Conservation (phyloP, 306 rosid genomes). For the Glycine soja region DNA sequence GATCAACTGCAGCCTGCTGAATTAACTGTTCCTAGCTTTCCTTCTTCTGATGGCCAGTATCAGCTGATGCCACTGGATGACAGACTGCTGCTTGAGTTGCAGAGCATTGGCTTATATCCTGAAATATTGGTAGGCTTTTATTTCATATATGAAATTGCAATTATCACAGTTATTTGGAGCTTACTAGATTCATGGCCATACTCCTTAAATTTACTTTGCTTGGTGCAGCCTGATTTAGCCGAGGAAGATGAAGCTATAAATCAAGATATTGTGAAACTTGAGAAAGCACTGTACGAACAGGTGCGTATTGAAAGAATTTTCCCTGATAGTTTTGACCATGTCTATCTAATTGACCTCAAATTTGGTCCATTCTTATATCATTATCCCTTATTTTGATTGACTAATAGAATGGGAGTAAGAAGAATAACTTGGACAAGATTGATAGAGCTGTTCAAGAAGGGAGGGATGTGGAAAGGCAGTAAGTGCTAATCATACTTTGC, state of each 20-base stretch:
- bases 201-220: conserved; percentile 48
- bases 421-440: conserved; percentile 65
- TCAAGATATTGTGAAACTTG: conserved; percentile 72
- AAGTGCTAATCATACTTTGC: conserved; percentile 45
- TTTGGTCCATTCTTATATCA: conserved; percentile 36
- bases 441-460: conserved; percentile 67
- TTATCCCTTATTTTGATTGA: conserved; percentile 45
- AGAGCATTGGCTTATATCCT: conserved; percentile 83
- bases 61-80: conserved; percentile 80
- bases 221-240: conserved; percentile 79
- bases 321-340: conserved; percentile 15
- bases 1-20: conserved; percentile 71
- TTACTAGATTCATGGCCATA: conserved; percentile 39
- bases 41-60: conserved; percentile 71
- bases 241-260: conserved; percentile 79
- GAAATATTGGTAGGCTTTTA: conserved; percentile 72
- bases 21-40: conserved; percentile 51
- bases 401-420: conserved; percentile 73
- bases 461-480: conserved; percentile 69
- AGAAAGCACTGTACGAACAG: conserved; percentile 71
- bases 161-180: conserved; percentile 39
- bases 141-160: conserved; percentile 31
- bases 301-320: conserved; percentile 48
- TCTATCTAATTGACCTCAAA: conserved; percentile 38
- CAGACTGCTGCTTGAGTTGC: conserved; percentile 84